These are phyloP conservation scores for Chytriomyces hyalinus DNA, from an alignment of 192 early-diverging fungal genomes.

Conservation along the genomic window DNA sequence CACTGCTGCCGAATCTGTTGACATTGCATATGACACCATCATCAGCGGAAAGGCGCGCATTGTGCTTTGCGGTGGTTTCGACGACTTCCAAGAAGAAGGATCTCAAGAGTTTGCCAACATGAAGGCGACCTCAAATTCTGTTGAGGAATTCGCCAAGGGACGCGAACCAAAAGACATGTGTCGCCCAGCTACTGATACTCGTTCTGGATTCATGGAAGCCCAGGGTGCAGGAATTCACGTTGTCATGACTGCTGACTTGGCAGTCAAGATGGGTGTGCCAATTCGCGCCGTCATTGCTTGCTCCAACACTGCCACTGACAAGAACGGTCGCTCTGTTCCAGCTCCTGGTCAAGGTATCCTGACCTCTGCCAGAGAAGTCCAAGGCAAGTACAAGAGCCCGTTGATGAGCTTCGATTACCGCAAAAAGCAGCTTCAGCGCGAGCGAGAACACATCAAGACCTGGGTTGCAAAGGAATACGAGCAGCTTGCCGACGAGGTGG, in stretches of 20 bases:
- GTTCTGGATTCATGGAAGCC: conserved; percentile 91
- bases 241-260: conserved; percentile 85
- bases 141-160: conserved; percentile 84
- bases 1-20: conserved; percentile 87
- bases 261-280: conserved; percentile 90
- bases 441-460: conserved; percentile 76
- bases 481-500: conserved; percentile 68
- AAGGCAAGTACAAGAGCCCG: conserved; percentile 56
- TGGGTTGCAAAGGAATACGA: conserved; percentile 83
- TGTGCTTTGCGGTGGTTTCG: conserved; percentile 90
- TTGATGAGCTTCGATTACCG: conserved; percentile 85
- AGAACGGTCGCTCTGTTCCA: conserved; percentile 91
- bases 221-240: conserved; percentile 89
- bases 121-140: conserved; percentile 87
- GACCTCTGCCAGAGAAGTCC: conserved; percentile 82
- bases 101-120: conserved; percentile 95
- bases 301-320: conserved; percentile 90
- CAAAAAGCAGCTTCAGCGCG: conserved; percentile 71
- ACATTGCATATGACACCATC: conserved; percentile 90
- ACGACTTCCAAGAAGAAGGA: conserved; percentile 92
- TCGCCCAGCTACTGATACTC: conserved; percentile 87
- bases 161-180: conserved; percentile 87
- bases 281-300: conserved; percentile 90
- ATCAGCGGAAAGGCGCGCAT: conserved; percentile 89
- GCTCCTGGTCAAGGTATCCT: conserved; percentile 94